Conservation (phyloP, 495 filamentous ascomycete species). For the Aspergillus avenaceus region DNA sequence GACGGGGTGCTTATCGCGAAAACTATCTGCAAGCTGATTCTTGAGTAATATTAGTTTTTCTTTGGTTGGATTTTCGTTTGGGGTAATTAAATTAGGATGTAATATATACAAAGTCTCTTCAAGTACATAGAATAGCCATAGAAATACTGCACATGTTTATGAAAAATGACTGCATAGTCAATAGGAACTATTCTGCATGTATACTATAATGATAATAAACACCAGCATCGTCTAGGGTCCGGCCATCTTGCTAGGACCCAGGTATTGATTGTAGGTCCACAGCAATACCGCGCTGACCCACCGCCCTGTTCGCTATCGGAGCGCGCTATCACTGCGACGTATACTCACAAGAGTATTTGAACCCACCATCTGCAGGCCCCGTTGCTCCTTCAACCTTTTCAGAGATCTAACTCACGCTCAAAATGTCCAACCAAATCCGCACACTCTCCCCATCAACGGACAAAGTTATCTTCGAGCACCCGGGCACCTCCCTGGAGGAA, state of each 20-base stretch:
- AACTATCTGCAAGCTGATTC: not conserved
- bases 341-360: no score
- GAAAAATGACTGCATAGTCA: no score
- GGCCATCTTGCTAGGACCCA: no score
- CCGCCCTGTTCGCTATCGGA: not conserved
- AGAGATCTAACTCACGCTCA: conserved; percentile 12
- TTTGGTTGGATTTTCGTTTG: no score
- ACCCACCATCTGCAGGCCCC: not conserved
- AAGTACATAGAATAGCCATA: no score
- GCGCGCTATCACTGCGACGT: not conserved
- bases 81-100: no score
- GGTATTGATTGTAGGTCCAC: not conserved
- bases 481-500: conserved; percentile 65
- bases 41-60: not conserved
- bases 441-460: conserved; percentile 88
- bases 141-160: no score
- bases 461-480: conserved; percentile 74
- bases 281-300: not conserved
- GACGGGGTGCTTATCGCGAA: not conserved
- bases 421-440: conserved; percentile 79
- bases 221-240: no score
- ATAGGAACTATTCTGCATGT: no score
- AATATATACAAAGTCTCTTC: no score
- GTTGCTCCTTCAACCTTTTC: not conserved
- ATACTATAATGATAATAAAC: no score